Evolutionary conservation across 345 rosid species (phyloP).

Genomic region (Eucalyptus virginea): DNA sequence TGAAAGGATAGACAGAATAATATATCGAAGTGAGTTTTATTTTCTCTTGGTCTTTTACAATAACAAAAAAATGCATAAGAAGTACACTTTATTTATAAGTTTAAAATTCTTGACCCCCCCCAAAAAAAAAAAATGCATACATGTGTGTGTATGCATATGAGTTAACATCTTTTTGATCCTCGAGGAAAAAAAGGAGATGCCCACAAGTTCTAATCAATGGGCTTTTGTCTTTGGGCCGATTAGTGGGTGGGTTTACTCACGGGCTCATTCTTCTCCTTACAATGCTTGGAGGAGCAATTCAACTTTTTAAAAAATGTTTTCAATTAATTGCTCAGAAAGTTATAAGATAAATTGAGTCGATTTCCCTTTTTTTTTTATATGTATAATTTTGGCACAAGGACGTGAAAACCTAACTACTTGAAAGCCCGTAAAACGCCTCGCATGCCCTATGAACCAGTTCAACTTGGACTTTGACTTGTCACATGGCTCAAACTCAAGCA

Average conservation of each 20-base stretch:
- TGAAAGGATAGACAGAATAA: background rate
- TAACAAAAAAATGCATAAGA: background rate
- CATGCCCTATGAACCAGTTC: background rate
- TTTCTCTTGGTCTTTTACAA: background rate
- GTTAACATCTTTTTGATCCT: background rate
- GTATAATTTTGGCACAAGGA: background rate
- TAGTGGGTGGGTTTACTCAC: background rate
- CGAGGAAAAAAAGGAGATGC: background rate
- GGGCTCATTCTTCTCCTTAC: background rate
- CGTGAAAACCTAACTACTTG: background rate
- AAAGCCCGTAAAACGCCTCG: background rate
- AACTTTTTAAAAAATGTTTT: background rate
- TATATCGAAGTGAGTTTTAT: background rate
- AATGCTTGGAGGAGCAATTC: background rate
- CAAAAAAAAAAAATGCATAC: no score
- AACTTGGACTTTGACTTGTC: background rate
- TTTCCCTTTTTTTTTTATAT: background rate
- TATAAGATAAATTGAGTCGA: background rate
- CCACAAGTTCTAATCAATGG: background rate
- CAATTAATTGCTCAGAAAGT: background rate
- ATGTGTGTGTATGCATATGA: background rate
- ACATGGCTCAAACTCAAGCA: background rate
- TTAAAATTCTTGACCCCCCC: background rate
- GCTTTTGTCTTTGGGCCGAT: background rate
- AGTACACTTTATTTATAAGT: background rate